Base-by-base conservation (phyloP, 148 eudicot genomes). In the Heliamphora exappendiculata region DNA sequence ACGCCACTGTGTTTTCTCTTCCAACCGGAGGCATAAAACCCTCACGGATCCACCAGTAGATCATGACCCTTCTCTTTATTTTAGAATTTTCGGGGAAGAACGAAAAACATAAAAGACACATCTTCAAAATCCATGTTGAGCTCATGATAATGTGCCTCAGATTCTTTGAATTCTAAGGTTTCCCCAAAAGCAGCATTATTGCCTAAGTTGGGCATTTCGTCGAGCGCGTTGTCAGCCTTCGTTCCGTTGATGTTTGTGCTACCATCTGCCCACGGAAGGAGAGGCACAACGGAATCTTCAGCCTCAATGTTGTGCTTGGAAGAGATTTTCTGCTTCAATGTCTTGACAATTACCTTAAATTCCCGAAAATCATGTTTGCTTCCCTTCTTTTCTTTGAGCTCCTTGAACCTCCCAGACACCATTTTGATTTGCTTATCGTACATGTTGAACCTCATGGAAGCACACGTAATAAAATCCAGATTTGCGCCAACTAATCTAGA, bases 11-110 rank as follows among this genome's bases (percentile, higher is more conserved):
- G 31, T 24, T 24, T 12, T 8, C 4, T 4, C 8, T 42, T 59
- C 42, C 55, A 14, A 0, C 16, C 13, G 55, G 75, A 26, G 80
- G 76, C 0, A 71, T 70, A 67, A 79, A 76, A 7, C 82, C 87
- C 37, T 87, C 87, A 11, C 79, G 87, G 26, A 84, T 80, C 89
- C 89, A 87, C 89, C 87, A 87, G 71, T 78, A 82, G 2, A 82
- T 7, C 72, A 84, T 47, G 8, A 78, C 17, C 75, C 80, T 84
- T 64, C 77, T 84, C 82, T 76, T 82, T 41, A 85, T 75, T 8
- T 12, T 42, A 10, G 11, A 49, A 16, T 66, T n/a, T 63, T 75
- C 60, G 0, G 82, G 82, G 71, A 85, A 80, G 9, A 80, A 54
- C 1, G 84, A 72, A 53, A 80, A 78, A 50, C 84, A 76, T 8